Conservation (phyloP, 106 monocot genomes). For the Allium sativum region DNA sequence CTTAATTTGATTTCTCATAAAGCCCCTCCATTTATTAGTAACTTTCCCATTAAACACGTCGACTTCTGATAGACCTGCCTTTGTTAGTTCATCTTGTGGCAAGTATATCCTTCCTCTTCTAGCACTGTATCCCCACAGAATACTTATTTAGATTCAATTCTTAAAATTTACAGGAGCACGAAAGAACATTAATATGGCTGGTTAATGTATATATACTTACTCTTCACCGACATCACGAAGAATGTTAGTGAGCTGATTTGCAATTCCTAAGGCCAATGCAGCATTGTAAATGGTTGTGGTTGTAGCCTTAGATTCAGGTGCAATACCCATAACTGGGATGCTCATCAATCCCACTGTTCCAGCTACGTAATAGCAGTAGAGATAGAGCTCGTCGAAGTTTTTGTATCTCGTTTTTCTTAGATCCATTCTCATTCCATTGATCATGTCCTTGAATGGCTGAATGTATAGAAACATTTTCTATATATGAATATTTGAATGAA, state of each 20-base stretch:
- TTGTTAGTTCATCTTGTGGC: constrained; percentile 28
- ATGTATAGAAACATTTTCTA: background rate
- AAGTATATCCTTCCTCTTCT: constrained; percentile 31
- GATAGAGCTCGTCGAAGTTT: constrained; percentile 83
- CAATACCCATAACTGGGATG: constrained; percentile 84
- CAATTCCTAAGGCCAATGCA: constrained; percentile 76
- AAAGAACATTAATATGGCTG: background rate
- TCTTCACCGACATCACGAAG: constrained; percentile 91
- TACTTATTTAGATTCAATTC: background rate
- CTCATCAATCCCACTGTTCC: constrained; percentile 89
- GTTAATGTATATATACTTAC: constrained; percentile 29
- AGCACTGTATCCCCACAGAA: constrained; percentile 11
- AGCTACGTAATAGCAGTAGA: constrained; percentile 90
- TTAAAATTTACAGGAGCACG: background rate
- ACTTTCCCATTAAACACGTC: constrained; percentile 42
- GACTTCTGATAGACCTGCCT: constrained; percentile 32
- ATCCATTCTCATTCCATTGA: constrained; percentile 84
- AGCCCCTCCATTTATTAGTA: constrained; percentile 45
- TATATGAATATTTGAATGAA: background rate
- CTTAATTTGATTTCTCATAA: constrained; percentile 49
- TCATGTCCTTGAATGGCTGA: constrained; percentile 96
- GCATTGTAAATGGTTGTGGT: constrained; percentile 75
- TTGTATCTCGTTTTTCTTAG: constrained; percentile 74
- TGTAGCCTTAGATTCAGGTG: constrained; percentile 53
- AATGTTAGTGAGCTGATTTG: constrained; percentile 94